Evolutionary conservation across 2,329 filamentous ascomycete genomes (phyloP).

Genomic region (Nigrograna mackinnonii): DNA sequence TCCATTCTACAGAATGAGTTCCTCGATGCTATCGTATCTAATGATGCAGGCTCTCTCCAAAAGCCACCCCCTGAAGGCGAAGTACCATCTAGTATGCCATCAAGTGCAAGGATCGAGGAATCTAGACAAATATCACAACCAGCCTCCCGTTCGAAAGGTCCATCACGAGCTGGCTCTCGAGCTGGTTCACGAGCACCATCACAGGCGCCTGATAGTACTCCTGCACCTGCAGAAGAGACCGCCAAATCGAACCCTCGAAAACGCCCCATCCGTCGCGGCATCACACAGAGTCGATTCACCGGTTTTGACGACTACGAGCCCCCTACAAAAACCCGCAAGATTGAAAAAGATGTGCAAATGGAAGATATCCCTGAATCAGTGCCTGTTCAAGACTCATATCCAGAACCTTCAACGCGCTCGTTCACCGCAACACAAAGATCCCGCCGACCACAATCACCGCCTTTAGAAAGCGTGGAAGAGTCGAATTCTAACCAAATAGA

Average conservation of each 20-base stretch:
- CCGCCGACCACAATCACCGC: conserved; percentile 29
- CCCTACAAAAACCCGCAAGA: conserved; percentile 31
- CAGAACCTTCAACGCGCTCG: background rate
- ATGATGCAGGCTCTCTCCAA: conserved; percentile 73
- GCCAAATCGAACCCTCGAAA: conserved; percentile 31
- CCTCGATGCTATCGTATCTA: conserved; percentile 83
- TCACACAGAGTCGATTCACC: conserved; percentile 63
- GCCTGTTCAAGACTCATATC: conserved; percentile 2
- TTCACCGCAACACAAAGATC: conserved; percentile 9
- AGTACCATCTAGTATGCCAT: conserved; percentile 18
- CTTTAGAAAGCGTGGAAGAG: conserved; percentile 39
- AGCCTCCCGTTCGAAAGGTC: too few relatives aligned
- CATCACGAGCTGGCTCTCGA: too few relatives aligned
- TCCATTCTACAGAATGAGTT: conserved; percentile 91
- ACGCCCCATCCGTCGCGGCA: conserved; percentile 35
- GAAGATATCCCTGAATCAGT: conserved; percentile 25
- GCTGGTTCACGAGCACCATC: conserved; percentile 9
- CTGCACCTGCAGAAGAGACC: conserved; percentile 19
- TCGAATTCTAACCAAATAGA: conserved; percentile 63
- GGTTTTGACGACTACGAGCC: conserved; percentile 67
- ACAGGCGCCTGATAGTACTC: conserved; percentile 18
- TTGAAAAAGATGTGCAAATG: conserved; percentile 21
- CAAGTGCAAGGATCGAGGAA: conserved; percentile 18
- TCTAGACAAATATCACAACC: too few relatives aligned
- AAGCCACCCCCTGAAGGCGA: conserved; percentile 59